Conservation (phyloP, 768 basidiomycete species). For the Coprinopsis sp. region DNA sequence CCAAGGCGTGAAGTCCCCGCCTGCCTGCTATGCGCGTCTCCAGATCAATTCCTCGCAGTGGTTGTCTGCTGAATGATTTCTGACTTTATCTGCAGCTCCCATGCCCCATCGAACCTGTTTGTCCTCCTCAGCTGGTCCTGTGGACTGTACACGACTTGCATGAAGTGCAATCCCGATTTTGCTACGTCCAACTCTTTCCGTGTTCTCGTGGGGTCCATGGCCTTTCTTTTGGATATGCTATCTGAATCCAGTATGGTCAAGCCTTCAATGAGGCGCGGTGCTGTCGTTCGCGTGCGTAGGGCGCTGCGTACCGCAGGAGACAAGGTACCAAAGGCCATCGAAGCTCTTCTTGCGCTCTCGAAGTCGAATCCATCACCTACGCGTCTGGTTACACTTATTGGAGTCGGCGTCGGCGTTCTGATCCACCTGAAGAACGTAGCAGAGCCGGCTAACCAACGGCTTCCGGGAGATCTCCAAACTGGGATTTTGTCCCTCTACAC, state of each 20-base stretch:
- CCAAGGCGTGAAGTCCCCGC: too few species aligned
- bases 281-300: slow-evolving; percentile 57
- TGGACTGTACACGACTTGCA: slow-evolving; percentile 52
- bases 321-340: slow-evolving; percentile 46
- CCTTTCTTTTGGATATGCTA: slow-evolving; percentile 58
- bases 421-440: slow-evolving; percentile 59
- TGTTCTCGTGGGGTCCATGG: slow-evolving; percentile 51
- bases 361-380: slow-evolving; percentile 44
- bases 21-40: too few species aligned
- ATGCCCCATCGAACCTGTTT: slow-evolving; percentile 58
- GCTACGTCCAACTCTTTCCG: slow-evolving; percentile 45
- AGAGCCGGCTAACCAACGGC: slow-evolving; percentile 35
- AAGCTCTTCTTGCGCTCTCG: slow-evolving; percentile 44
- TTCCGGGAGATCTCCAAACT: slow-evolving; percentile 47
- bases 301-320: slow-evolving; percentile 53
- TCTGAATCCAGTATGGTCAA: slow-evolving; percentile 50
- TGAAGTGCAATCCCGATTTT: slow-evolving; percentile 42
- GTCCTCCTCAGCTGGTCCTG: slow-evolving; percentile 72
- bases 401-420: slow-evolving; percentile 66
- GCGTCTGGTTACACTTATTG: slow-evolving; percentile 49
- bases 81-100: slow-evolving; percentile 41
- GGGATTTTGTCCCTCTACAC: slow-evolving; percentile 55
- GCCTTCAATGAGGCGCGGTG: slow-evolving; percentile 54
- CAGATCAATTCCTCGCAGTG: too few species aligned
- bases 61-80: too few species aligned